Conservation (phyloP, 208 protist species). For the Trypanosoma platydactyli region DNA sequence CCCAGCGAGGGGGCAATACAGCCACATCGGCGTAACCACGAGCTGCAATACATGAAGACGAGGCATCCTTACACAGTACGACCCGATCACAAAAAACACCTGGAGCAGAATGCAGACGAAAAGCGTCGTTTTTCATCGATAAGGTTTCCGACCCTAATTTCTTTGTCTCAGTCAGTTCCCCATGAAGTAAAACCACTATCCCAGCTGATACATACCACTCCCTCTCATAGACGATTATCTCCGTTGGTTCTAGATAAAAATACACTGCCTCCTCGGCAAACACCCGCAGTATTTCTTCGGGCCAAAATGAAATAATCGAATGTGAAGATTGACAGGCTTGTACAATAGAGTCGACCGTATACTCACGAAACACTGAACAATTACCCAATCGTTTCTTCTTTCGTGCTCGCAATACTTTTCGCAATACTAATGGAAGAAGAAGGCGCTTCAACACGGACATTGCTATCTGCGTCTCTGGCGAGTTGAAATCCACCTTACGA, state of each 20-base stretch:
- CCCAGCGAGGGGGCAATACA: slow-evolving; percentile 74
- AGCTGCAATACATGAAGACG: slow-evolving; percentile 43
- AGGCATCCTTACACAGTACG: slow-evolving; percentile 82
- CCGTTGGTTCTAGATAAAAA: slow-evolving; percentile 45
- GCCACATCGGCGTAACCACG: slow-evolving; percentile 65
- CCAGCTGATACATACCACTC: slow-evolving; percentile 80
- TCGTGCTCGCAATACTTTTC: slow-evolving; percentile 38
- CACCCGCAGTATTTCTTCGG: slow-evolving; percentile 49
- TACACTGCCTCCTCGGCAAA: slow-evolving; percentile 56
- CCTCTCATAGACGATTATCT: slow-evolving; percentile 74
- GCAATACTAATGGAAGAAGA: slow-evolving; percentile 62
- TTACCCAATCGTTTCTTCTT: slow-evolving; percentile 38
- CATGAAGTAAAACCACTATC: slow-evolving; percentile 78
- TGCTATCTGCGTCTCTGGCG: slow-evolving; percentile 38
- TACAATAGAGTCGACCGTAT: slow-evolving; percentile 68
- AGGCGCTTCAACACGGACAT: slow-evolving; percentile 45
- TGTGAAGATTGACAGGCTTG: slow-evolving; percentile 53
- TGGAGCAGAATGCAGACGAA: slow-evolving; percentile 40
- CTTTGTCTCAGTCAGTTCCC: slow-evolving; percentile 49
- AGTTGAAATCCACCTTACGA: slow-evolving; percentile 39
- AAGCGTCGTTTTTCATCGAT: background rate
- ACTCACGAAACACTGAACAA: slow-evolving; percentile 48
- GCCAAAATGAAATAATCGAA: slow-evolving; percentile 64
- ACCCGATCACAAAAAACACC: slow-evolving; percentile 64
- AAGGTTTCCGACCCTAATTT: background rate